Conservation (phyloP, 208 protist genomes). For the Leishmania major region DNA sequence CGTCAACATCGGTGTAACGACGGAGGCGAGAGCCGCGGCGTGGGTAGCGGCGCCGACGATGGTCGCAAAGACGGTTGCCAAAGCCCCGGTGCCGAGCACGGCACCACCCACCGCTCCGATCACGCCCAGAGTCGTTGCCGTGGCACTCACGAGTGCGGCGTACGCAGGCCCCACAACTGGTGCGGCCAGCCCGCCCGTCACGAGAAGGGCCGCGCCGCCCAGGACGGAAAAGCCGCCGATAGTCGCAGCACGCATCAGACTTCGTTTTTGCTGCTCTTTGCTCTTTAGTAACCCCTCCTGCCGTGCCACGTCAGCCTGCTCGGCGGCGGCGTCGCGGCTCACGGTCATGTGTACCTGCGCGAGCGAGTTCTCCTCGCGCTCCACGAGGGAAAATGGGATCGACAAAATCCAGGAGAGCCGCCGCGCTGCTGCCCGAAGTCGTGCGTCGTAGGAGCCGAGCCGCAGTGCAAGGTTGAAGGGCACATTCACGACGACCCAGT, state of each 20-base stretch:
- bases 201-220: slow-evolving; percentile 58
- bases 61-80: slow-evolving; percentile 50
- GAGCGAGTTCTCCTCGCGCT: slow-evolving; percentile 46
- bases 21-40: slow-evolving; percentile 54
- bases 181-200: slow-evolving; percentile 78
- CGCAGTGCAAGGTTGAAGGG: slow-evolving; percentile 71
- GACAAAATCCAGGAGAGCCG: slow-evolving; percentile 73
- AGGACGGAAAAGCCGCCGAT: slow-evolving; percentile 77
- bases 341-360: slow-evolving; percentile 14
- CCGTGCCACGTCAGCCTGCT: slow-evolving; percentile 11
- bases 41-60: slow-evolving; percentile 74
- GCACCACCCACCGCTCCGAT: slow-evolving; percentile 58
- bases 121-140: slow-evolving; percentile 51
- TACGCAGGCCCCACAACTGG: slow-evolving; percentile 72
- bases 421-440: slow-evolving; percentile 59
- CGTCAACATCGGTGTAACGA: slow-evolving; percentile 74
- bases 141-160: slow-evolving; percentile 47
- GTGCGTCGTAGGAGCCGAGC: slow-evolving; percentile 68
- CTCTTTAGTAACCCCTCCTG: slow-evolving; percentile 33
- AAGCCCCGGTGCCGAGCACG: slow-evolving; percentile 50
- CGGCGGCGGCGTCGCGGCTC: background rate
- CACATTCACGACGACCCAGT: slow-evolving; percentile 57
- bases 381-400: slow-evolving; percentile 63
- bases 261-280: slow-evolving; percentile 45
- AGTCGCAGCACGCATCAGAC: slow-evolving; percentile 49